Percentiles rank a stretch among this genome's conserved stretches.
Evolutionary conservation across 176 grass and related monocot genomes (phyloP).

Genomic region (Oryza officinalis): DNA sequence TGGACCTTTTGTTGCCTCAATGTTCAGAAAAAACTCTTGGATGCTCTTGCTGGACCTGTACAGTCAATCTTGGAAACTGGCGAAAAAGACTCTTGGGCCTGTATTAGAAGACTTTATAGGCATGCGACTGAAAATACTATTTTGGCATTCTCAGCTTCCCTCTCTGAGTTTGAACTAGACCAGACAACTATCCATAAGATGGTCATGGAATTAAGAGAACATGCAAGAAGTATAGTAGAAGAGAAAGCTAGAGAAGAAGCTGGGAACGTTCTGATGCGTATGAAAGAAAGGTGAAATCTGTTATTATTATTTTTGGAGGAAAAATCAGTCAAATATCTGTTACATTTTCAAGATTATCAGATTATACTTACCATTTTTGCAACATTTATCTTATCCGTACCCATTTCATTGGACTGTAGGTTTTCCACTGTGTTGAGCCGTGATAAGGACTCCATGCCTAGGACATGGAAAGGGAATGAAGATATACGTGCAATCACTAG

Average conservation of each 20-base stretch:
- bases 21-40: constrained; percentile 63
- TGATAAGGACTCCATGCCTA: constrained; percentile 76
- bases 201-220: constrained; percentile 59
- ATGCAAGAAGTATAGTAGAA: constrained; percentile 64
- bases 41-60: constrained; percentile 67
- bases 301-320: background rate
- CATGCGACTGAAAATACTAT: constrained; percentile 55
- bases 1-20: constrained; percentile 3
- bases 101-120: constrained; percentile 65
- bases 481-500: constrained; percentile 81
- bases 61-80: constrained; percentile 70
- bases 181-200: constrained; percentile 46
- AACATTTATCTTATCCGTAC: constrained; percentile 17
- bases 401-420: constrained; percentile 46
- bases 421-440: constrained; percentile 75
- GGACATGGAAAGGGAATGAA: constrained; percentile 80
- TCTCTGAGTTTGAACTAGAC: constrained; percentile 80
- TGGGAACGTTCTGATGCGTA: constrained; percentile 68
- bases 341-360: too few species aligned
- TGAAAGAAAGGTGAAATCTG: constrained; percentile 88
- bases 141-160: constrained; percentile 49
- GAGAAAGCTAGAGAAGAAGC: constrained; percentile 85
- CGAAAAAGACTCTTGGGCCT: constrained; percentile 62
- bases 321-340: background rate
- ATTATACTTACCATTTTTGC: background rate